A percentile compares a stretch with the other conserved stretches of the same genome.
phyloP scores from a whole-genome alignment of 768 basidiomycete species.

The Collybia mongolica region DNA sequence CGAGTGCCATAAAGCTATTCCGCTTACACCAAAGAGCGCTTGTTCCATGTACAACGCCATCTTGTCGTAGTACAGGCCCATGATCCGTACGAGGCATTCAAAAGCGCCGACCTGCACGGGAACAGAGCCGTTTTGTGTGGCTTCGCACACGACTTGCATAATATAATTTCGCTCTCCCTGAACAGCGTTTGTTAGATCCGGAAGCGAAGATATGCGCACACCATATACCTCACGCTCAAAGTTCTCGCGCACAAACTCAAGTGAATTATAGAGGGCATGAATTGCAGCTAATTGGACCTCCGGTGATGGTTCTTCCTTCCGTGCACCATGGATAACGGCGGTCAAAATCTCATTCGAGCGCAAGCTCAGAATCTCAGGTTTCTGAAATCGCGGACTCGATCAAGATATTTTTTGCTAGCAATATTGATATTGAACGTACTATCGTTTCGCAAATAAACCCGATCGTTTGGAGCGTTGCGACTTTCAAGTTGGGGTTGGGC shows the following conservation, averaged over 20 bases:
- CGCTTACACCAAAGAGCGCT: constrained; percentile 90
- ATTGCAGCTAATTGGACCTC: constrained; percentile 95
- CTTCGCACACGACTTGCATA: constrained; percentile 99
- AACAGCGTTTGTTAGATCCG: constrained; percentile 10
- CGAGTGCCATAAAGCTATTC: constrained; percentile 5
- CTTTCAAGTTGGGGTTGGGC: constrained; percentile 69
- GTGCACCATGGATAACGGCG: constrained; percentile 96
- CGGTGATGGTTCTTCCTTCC: constrained; percentile 88
- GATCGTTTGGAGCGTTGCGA: constrained; percentile 91
- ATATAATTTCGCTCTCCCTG: constrained; percentile 99
- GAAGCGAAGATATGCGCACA: not conserved
- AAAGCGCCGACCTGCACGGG: constrained; percentile 94
- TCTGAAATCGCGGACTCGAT: constrained; percentile 44
- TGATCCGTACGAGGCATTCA: constrained; percentile 93
- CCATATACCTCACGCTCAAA: constrained; percentile 89
- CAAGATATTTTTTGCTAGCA: constrained; percentile 1
- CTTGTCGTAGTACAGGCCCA: constrained; percentile 98
- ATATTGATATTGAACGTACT: constrained; percentile 51
- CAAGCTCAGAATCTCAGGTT: constrained; percentile 86
- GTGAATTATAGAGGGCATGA: constrained; percentile 89
- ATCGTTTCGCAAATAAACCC: constrained; percentile 97
- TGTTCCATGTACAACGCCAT: constrained; percentile 99
- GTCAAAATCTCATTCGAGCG: constrained; percentile 98
- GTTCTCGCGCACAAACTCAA: constrained; percentile 97
- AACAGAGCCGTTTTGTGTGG: constrained; percentile 81